These are phyloP conservation scores for Metarhizium guizhouense DNA, from an alignment of 2,329 filamentous ascomycete genomes.

Conservation along the genomic window DNA sequence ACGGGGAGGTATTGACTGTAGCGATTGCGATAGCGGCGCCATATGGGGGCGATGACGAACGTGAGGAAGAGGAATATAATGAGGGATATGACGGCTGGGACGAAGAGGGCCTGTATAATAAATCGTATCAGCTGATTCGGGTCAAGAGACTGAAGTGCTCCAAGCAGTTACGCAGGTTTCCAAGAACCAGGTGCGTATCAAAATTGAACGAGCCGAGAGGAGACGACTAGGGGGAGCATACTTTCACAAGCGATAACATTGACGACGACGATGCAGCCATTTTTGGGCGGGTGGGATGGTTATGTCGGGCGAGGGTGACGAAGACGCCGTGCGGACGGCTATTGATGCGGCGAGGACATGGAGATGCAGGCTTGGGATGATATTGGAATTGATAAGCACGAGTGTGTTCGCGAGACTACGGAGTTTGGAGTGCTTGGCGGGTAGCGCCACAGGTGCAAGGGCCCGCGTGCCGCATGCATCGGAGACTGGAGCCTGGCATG, in stretches of 20 bases:
- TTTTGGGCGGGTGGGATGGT: background rate
- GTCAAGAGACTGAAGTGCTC: background rate
- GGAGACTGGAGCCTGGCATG: no score
- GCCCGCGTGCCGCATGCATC: no score
- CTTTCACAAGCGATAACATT: conserved; percentile 25
- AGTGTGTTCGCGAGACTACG: background rate
- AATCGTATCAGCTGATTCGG: conserved; percentile 1
- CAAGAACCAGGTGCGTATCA: conserved; percentile 1
- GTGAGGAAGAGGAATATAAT: conserved; percentile 57
- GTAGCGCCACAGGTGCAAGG: no score
- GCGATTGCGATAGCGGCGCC: conserved; percentile 59
- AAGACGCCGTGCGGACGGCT: background rate
- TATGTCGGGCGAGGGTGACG: background rate
- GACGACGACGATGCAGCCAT: conserved; percentile 2
- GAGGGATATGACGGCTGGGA: conserved; percentile 64
- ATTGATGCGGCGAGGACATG: background rate
- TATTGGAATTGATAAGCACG: background rate
- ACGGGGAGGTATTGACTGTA: conserved; percentile 69
- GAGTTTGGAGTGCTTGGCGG: background rate
- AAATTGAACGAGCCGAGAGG: background rate
- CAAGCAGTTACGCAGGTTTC: background rate
- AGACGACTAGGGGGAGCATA: conserved; percentile 8
- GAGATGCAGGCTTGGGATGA: background rate
- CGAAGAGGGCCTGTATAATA: conserved; percentile 52
- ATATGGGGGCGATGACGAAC: conserved; percentile 57